Percentiles rank a stretch among this genome's conserved stretches.
Evolutionary conservation across 2,329 filamentous ascomycete species (phyloP).

Genomic region (Colletotrichum liriopes): DNA sequence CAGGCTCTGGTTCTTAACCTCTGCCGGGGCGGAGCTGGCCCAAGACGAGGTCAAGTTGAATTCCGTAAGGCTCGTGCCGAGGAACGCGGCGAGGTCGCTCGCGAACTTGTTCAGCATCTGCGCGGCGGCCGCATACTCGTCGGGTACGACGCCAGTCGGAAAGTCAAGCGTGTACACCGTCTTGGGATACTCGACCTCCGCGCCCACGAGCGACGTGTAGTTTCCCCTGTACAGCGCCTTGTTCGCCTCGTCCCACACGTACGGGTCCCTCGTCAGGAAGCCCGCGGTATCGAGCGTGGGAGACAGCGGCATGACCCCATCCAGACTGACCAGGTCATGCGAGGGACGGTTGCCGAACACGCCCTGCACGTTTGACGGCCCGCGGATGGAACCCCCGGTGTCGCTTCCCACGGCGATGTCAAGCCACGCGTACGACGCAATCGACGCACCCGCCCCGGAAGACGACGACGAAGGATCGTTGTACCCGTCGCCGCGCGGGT

Average conservation of each 20-base stretch:
- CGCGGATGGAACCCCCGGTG: slow-evolving; percentile 63
- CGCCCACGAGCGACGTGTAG: slow-evolving; percentile 49
- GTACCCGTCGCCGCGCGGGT: slow-evolving; percentile 64
- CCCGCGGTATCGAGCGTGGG: slow-evolving; percentile 61
- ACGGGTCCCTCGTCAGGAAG: slow-evolving; percentile 56
- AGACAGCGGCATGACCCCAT: slow-evolving; percentile 60
- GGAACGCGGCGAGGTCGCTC: slow-evolving; percentile 47
- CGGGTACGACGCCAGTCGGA: slow-evolving; percentile 44
- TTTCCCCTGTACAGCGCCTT: slow-evolving; percentile 52
- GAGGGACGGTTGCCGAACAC: slow-evolving; percentile 63
- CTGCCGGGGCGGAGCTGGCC: slow-evolving; percentile 46
- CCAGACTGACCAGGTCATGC: slow-evolving; percentile 56
- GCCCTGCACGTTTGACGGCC: slow-evolving; percentile 60
- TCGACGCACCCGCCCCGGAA: slow-evolving; percentile 51
- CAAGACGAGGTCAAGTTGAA: slow-evolving; percentile 48
- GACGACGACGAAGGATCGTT: slow-evolving; percentile 60
- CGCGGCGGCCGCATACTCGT: slow-evolving; percentile 38
- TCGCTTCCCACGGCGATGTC: slow-evolving; percentile 61
- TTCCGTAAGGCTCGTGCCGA: slow-evolving; percentile 44
- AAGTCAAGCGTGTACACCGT: slow-evolving; percentile 52
- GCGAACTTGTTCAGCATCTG: slow-evolving; percentile 49
- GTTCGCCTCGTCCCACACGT: slow-evolving; percentile 53
- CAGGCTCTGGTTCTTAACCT: slow-evolving; percentile 42
- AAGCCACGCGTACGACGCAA: slow-evolving; percentile 61
- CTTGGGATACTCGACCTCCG: slow-evolving; percentile 40